Conservation (phyloP, 23 red algal species). For the Gracilaria domingensis region DNA sequence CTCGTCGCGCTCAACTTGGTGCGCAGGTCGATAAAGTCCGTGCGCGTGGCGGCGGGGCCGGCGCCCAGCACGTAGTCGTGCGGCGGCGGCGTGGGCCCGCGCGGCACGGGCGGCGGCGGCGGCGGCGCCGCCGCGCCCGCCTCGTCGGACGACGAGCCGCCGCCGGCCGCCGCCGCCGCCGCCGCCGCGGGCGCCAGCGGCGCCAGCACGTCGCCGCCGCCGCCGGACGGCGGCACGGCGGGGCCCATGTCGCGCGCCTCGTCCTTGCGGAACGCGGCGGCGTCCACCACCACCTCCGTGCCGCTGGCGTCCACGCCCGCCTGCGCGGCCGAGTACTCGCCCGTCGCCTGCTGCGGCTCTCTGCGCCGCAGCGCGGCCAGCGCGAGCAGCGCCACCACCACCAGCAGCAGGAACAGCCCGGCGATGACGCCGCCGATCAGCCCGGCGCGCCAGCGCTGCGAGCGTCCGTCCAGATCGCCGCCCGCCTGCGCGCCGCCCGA, state of each 20-base stretch:
- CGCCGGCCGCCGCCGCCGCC: neutral
- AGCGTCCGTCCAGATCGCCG: neutral
- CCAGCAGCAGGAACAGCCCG: slow-evolving; percentile 8
- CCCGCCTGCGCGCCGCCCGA: neutral
- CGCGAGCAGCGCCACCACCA: neutral
- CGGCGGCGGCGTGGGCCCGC: slow-evolving; percentile 48
- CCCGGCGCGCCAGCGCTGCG: slow-evolving; percentile 6
- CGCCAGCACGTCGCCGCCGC: neutral
- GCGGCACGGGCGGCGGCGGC: neutral
- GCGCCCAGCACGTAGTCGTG: slow-evolving; percentile 62
- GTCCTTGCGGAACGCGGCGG: slow-evolving; percentile 20
- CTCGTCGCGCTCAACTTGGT: slow-evolving; percentile 55
- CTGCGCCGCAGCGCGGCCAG: neutral
- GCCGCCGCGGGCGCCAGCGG: neutral
- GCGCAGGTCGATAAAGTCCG: slow-evolving; percentile 43
- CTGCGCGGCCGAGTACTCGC: slow-evolving; percentile 3
- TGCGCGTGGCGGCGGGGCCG: slow-evolving; percentile 44
- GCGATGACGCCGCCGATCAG: neutral
- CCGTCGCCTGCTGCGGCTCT: slow-evolving; percentile 6
- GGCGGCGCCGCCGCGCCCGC: neutral
- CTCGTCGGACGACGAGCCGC: neutral
- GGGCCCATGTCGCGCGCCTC: slow-evolving; percentile 24
- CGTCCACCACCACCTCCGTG: neutral
- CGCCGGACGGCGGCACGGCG: neutral
- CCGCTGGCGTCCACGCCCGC: neutral